Percentiles rank a stretch among this genome's conserved stretches.
phyloP scores from a whole-genome alignment of 495 filamentous ascomycete species.

The Hypoxylon subgilvum region DNA sequence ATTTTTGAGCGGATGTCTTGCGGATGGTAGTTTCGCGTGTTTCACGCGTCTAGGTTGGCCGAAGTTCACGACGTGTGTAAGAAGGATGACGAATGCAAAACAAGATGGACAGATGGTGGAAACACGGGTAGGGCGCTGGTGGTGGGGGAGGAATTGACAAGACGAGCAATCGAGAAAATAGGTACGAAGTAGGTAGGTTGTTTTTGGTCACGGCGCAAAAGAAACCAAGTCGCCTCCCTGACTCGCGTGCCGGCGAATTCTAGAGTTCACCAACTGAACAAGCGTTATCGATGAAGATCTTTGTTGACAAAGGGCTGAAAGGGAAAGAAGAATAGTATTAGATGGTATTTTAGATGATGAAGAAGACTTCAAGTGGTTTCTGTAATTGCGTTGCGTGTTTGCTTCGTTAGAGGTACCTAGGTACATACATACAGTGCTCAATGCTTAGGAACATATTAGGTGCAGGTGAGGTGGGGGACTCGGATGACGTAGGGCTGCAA shows the following conservation, averaged over 20 bases:
- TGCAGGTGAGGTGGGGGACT: constrained; percentile 29
- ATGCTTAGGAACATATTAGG: constrained; percentile 1
- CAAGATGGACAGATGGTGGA: constrained; percentile 20
- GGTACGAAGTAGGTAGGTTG: too few relatives aligned
- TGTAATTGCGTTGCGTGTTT: constrained; percentile 3
- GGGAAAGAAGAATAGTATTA: not conserved
- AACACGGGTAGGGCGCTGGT: too few relatives aligned
- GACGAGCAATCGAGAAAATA: too few relatives aligned
- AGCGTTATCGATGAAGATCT: not conserved
- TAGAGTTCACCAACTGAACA: constrained; percentile 3
- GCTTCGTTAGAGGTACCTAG: not conserved
- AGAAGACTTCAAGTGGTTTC: not conserved
- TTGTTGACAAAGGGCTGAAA: constrained; percentile 11
- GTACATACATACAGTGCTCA: not conserved
- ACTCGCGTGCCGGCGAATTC: not conserved
- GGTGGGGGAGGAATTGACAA: not conserved
- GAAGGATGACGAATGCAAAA: not conserved
- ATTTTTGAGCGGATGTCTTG: constrained; percentile 1
- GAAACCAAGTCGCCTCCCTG: not conserved
- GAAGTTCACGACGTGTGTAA: not conserved
- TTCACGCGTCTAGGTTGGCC: constrained; percentile 1
- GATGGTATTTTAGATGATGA: too few relatives aligned
- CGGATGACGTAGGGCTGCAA: constrained; percentile 40
- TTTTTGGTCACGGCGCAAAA: not conserved
- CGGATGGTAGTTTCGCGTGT: constrained; percentile 4